Evolutionary conservation across 768 basidiomycete genomes (phyloP).

Genomic region (Hydnum rufescens): DNA sequence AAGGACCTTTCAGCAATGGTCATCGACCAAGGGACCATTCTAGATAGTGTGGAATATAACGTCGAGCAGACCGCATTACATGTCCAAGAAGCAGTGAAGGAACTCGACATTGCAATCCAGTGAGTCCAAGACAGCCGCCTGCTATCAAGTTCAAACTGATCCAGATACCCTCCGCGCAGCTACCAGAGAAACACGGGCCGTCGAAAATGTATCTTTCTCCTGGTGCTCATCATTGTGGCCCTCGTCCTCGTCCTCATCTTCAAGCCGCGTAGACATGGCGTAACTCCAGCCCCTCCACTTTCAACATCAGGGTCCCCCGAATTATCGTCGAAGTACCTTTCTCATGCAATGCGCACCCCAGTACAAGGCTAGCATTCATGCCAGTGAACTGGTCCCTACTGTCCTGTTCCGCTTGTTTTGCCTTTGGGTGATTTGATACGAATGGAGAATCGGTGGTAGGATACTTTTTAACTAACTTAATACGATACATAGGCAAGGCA

Average conservation of each 20-base stretch:
- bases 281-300: background rate
- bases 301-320: background rate
- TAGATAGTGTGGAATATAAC: constrained; percentile 95
- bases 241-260: constrained; percentile 77
- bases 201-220: constrained; percentile 81
- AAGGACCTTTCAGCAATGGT: constrained; percentile 84
- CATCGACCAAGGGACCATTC: constrained; percentile 92
- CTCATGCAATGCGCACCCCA: too few species aligned
- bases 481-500: too few species aligned
- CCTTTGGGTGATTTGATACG: too few species aligned
- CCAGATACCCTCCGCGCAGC: constrained; percentile 20
- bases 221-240: constrained; percentile 76
- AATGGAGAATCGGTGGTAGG: too few species aligned
- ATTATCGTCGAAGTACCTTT: too few species aligned
- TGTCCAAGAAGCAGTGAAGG: constrained; percentile 65
- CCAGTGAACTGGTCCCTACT: too few species aligned
- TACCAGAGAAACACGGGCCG: constrained; percentile 91
- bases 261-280: constrained; percentile 43
- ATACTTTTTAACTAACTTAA: too few species aligned
- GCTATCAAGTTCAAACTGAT: background rate
- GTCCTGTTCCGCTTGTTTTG: too few species aligned
- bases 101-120: constrained; percentile 66
- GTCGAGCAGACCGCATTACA: constrained; percentile 78
- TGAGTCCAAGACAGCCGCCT: constrained; percentile 21
- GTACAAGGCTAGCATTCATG: too few species aligned